phyloP scores from a whole-genome alignment of 2,329 filamentous ascomycete species.

The Paraphoma chrysanthemicola region DNA sequence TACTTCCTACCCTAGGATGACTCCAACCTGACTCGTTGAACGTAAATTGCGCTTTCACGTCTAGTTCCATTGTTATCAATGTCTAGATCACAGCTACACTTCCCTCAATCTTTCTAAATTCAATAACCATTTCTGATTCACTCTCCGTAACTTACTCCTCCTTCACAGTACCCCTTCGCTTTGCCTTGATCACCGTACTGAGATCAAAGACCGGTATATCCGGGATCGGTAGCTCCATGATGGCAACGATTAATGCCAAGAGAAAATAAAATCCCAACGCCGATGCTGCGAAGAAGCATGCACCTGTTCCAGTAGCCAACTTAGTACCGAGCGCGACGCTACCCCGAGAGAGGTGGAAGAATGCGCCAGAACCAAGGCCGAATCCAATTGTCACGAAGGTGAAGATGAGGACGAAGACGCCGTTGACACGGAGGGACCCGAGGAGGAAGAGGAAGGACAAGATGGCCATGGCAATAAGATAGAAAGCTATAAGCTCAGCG shows the following conservation, averaged over 20 bases:
- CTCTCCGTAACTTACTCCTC: slow-evolving; percentile 6
- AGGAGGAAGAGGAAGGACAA: slow-evolving; percentile 23
- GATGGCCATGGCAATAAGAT: slow-evolving; percentile 19
- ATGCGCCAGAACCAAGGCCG: slow-evolving; percentile 20
- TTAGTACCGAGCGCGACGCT: slow-evolving; percentile 7
- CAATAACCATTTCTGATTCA: not conserved
- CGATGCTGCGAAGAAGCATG: slow-evolving; percentile 20
- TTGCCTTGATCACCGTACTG: slow-evolving; percentile 19
- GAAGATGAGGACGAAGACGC: slow-evolving; percentile 24
- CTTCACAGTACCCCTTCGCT: slow-evolving; percentile 9
- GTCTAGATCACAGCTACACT: too few species aligned
- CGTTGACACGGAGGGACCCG: slow-evolving; percentile 19
- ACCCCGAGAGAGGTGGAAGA: slow-evolving; percentile 16
- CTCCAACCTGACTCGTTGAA: too few species aligned
- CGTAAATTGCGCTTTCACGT: too few species aligned
- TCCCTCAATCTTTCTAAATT: too few species aligned
- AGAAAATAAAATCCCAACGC: slow-evolving; percentile 23
- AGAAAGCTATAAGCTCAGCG: slow-evolving; percentile 11
- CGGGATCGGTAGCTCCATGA: slow-evolving; percentile 22
- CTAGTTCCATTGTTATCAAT: too few species aligned
- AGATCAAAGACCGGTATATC: slow-evolving; percentile 18
- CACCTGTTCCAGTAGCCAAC: slow-evolving; percentile 14
- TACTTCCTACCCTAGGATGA: too few species aligned
- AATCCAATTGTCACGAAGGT: slow-evolving; percentile 20
- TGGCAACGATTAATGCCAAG: slow-evolving; percentile 15